Conservation (phyloP, 139 green algal species). For the Monoraphidium neglectum region DNA sequence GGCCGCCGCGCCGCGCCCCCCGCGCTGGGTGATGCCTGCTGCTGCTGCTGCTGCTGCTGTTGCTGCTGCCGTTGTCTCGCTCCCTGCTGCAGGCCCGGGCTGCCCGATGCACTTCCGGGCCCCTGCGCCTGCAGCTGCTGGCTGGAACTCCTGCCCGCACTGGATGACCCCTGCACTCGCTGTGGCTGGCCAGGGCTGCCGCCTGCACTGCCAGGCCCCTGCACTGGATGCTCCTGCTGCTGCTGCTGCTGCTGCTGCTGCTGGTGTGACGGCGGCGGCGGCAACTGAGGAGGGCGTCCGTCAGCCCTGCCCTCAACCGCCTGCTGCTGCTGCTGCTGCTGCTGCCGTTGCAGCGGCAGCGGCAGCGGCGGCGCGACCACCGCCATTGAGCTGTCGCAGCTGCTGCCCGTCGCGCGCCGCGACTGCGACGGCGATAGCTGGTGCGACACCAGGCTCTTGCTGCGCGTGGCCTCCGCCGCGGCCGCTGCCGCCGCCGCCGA, state of each 20-base stretch:
- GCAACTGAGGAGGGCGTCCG: no score
- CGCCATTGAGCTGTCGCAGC: no score
- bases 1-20: background rate
- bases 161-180: background rate
- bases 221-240: background rate
- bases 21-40: no score
- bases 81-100: background rate
- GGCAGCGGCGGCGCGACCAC: no score
- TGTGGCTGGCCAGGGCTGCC: no score
- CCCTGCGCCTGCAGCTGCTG: conserved; percentile 13
- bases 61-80: conserved; percentile 4
- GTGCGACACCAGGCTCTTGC: no score
- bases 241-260: conserved; percentile 1
- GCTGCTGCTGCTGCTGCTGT: background rate
- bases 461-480: no score
- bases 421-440: no score
- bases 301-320: background rate
- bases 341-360: background rate
- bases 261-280: background rate
- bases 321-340: background rate
- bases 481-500: no score
- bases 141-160: background rate
- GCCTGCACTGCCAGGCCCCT: background rate
- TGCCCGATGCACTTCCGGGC: background rate
- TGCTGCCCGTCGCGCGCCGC: no score